Evolutionary conservation across 768 basidiomycete genomes (phyloP), one percentile per base, ranked within the genome.

Genomic region (Boletus pseudo-olivaceus): DNA sequence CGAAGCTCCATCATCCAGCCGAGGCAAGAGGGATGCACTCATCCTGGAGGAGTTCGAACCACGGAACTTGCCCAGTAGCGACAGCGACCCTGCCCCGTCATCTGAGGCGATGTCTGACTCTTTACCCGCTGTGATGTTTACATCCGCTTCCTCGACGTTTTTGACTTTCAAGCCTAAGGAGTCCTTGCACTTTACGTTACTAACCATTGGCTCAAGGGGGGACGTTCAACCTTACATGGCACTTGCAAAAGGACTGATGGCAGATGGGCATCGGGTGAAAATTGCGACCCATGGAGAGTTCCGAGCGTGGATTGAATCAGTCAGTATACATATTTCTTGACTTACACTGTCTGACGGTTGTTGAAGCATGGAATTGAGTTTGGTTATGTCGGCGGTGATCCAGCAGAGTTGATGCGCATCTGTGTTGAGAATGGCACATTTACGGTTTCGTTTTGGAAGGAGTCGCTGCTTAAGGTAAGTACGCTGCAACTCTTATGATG

Each of bases 181-280:
- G 61, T 76, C 90, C 2, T 72, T 99, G 56, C 87, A 84, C 62
- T 91, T 99, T 65, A 98, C 97, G 0, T 93, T 96, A 73, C 73
- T 98, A 57, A 98, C 96, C 1, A 97, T 99, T 61, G 96, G 96
- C 7, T 94, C 93, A 20, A 82, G 96, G 47, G 96, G 96, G 48
- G 96, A 99, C 68, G 97, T 98, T 9, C 96, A 99, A 70, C 96
- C 96, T 11, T 99, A 98, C 67, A 98, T 99, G 62, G 87, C 97
- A 2, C 78, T 99, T 9, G 90, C 91, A 23, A 97, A 95, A 70
- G 95, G 93, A 0, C 73, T 96, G 26, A 86, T 91, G 72, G 83
- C 84, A 6, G 91, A 96, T 68, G 96, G 96, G 0, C 96, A 99
- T 71, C 80, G 75, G 39, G 87, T 85, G 54, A 85, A 84, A 59